phyloP scores from a whole-genome alignment of 495 filamentous ascomycete genomes.

The Hypomontagnella monticulosa region DNA sequence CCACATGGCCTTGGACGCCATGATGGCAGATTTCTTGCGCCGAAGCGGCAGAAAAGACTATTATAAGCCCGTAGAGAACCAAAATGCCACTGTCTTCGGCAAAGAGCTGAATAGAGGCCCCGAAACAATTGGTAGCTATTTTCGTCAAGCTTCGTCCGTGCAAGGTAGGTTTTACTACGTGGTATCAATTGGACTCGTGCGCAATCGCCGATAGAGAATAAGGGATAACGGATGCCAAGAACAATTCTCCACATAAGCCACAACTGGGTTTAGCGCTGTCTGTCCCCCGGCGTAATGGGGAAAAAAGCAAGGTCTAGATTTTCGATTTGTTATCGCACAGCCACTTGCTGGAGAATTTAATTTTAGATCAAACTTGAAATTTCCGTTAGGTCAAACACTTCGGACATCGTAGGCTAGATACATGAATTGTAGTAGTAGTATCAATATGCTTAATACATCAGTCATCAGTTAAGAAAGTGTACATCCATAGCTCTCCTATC shows the following conservation, averaged over 20 bases:
- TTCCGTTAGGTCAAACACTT: no score
- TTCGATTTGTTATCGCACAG: background rate
- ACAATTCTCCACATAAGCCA: constrained; percentile 13
- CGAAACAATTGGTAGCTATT: background rate
- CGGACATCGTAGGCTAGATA: no score
- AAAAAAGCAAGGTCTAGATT: constrained; percentile 10
- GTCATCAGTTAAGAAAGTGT: no score
- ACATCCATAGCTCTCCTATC: no score
- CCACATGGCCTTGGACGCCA: constrained; percentile 78
- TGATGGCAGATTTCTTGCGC: constrained; percentile 40
- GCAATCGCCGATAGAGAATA: constrained; percentile 16
- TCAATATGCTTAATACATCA: no score
- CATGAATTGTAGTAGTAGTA: no score
- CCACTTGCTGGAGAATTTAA: no score
- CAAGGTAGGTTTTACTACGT: constrained; percentile 14
- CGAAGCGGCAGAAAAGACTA: background rate
- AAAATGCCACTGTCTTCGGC: constrained; percentile 25
- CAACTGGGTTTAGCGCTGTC: constrained; percentile 9
- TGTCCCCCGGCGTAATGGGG: background rate
- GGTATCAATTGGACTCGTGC: constrained; percentile 24
- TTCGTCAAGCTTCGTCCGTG: background rate
- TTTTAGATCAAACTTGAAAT: no score
- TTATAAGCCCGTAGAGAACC: constrained; percentile 1
- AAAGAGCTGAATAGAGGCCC: background rate
- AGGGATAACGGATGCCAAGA: constrained; percentile 39